Evolutionary conservation across 208 protist species (phyloP), one percentile per base, ranked within the genome.

Genomic region (Crithidia acanthocephali): DNA sequence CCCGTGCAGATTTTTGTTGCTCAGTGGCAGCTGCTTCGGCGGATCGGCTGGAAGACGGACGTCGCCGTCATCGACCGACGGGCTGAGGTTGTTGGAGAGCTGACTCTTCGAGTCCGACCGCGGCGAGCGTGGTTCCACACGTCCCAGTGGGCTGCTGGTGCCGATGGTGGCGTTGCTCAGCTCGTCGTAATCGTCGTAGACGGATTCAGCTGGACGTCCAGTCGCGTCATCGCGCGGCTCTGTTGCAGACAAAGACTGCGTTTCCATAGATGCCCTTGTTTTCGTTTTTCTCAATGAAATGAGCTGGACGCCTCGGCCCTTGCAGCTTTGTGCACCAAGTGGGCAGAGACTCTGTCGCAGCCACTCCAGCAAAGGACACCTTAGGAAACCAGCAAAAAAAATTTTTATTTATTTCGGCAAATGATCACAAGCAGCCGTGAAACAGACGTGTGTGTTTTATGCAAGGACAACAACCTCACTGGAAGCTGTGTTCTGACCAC

Each of bases 81-180:
- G 22, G 48, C 30, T 62, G 32, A 70, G 20, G 23, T 53, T 25
- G 5, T n/a, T 10, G 1, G 69, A 59, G 22, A 62, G 13, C 32
- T 55, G 73, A 20, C 58, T 58, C 56, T 69, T 78, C 47, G 69
- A 64, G 37, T 68, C 71, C 18, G 57, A 66, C 22, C 33, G 63
- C 2, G 53, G 74, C 11, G 68, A 69, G 18, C 40, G 56, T 0
- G 32, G 16, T 18, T 47, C 67, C 9, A 27, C 25, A 9, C 67
- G 67, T 22, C 22, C 59, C 0, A 68, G 18, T 0, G 69, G 56
- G 47, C 63, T 80, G 59, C 63, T 69, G 16, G 69, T 68, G 32
- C 68, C 75, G 2, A 86, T 74, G 7, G 84, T 84, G 30, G 74
- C 52, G 61, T 84, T 84, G 74, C 84, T 90, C 27, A 80, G 28